Conservation (phyloP, 768 basidiomycete genomes). For the Thelephora aurantiotincta region DNA sequence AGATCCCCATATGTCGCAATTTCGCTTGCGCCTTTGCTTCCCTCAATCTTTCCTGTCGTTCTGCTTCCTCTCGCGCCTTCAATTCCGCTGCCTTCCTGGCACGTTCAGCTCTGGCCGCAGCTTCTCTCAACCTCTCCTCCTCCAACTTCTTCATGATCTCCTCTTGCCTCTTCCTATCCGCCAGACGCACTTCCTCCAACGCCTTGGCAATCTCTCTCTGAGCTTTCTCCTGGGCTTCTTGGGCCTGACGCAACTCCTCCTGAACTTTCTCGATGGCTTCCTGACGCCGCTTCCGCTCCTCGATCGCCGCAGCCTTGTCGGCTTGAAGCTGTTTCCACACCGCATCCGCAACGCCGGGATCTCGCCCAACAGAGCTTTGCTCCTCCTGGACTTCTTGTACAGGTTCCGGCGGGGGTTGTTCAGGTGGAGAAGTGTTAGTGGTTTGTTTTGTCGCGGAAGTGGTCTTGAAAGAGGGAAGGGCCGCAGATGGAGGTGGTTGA, state of each 20-base stretch:
- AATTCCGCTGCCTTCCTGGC: constrained; percentile 15
- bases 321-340: constrained; percentile 36
- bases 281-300: background rate
- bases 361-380: constrained; percentile 15
- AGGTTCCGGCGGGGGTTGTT: background rate
- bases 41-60: constrained; percentile 18
- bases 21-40: constrained; percentile 30
- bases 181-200: constrained; percentile 11
- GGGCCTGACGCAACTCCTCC: constrained; percentile 8
- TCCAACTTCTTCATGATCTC: constrained; percentile 13
- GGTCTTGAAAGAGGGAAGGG: background rate
- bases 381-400: constrained; percentile 1
- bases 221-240: constrained; percentile 9
- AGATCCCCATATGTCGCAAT: constrained; percentile 34
- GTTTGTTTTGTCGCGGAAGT: background rate
- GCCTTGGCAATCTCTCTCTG: constrained; percentile 9
- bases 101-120: constrained; percentile 12
- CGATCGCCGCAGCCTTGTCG: constrained; percentile 14
- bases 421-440: background rate
- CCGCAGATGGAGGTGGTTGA: background rate
- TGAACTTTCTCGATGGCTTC: constrained; percentile 8
- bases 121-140: constrained; percentile 16
- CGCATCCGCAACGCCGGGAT: constrained; percentile 36
- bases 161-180: constrained; percentile 11
- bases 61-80: constrained; percentile 16